A percentile compares a stretch with the other conserved stretches of the same genome.
Conservation (phyloP, 129 eudicot genomes). For the Gnaphalium uliginosum region DNA sequence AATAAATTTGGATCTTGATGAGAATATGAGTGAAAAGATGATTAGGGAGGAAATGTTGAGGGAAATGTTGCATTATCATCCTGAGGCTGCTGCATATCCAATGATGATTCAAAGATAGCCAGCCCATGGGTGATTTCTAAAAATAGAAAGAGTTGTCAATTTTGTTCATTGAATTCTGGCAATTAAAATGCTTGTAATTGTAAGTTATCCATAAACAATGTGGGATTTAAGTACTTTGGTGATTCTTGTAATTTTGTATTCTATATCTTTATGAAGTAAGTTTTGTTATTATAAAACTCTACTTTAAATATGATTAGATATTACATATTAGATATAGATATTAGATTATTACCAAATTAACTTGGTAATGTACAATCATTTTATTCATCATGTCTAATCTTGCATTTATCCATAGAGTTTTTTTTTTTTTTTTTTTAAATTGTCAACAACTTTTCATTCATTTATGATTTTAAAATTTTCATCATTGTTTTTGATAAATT, state of each 20-base stretch:
- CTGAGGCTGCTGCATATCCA: slow-evolving; percentile 59
- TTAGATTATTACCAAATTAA: no score
- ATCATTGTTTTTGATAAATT: no score
- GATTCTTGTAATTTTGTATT: slow-evolving; percentile 23
- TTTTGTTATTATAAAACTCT: not conserved
- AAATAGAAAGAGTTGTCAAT: slow-evolving; percentile 23
- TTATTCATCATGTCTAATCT: not conserved
- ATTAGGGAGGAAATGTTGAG: slow-evolving; percentile 83
- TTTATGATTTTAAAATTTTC: no score
- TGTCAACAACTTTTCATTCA: no score
- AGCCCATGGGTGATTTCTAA: not conserved
- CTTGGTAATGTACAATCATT: not conserved
- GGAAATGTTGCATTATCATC: slow-evolving; percentile 80
- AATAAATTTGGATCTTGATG: slow-evolving; percentile 73
- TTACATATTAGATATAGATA: no score
- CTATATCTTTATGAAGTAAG: slow-evolving; percentile 7
- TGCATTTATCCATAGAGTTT: not conserved
- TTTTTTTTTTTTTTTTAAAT: no score
- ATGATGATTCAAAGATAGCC: slow-evolving; percentile 35
- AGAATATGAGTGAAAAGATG: slow-evolving; percentile 64
- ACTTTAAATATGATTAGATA: not conserved
- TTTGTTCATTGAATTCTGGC: slow-evolving; percentile 23
- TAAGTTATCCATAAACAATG: slow-evolving; percentile 3
- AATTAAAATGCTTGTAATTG: slow-evolving; percentile 4
- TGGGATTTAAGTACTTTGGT: slow-evolving; percentile 13